phyloP scores from a whole-genome alignment of 148 eudicot species.

The Nepenthes mirabilis region DNA sequence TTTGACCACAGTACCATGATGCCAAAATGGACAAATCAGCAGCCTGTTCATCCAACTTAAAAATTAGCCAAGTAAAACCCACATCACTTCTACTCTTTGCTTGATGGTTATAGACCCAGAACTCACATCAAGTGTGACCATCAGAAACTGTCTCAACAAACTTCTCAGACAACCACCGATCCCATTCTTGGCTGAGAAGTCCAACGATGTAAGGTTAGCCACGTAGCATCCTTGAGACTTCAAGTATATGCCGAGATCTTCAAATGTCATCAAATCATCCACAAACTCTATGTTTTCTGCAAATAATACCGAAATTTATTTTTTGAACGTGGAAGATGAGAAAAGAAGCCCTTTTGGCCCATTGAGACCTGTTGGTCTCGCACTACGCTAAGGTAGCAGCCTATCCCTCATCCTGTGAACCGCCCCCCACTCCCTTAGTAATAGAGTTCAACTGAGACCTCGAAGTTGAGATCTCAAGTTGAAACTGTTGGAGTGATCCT shows the following conservation, averaged over 20 bases:
- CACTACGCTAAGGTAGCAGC: no score
- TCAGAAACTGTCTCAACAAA: conserved; percentile 50
- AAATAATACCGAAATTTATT: conserved; percentile 1
- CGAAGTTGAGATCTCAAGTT: no score
- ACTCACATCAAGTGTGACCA: conserved; percentile 54
- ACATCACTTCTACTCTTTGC: no score
- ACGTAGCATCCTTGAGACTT: conserved; percentile 66
- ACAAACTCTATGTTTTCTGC: conserved; percentile 88
- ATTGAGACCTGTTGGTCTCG: no score
- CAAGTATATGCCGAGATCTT: conserved; percentile 66
- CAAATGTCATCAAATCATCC: conserved; percentile 78
- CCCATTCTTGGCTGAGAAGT: conserved; percentile 71
- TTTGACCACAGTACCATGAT: conserved; percentile 68
- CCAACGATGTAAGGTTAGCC: conserved; percentile 70
- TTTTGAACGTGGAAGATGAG: not conserved
- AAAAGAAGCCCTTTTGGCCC: not conserved
- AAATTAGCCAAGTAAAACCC: not conserved
- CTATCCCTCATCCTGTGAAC: no score
- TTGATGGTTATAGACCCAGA: not conserved
- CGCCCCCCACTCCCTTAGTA: no score
- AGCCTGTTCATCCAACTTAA: conserved; percentile 31
- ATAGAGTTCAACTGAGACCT: no score
- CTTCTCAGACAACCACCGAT: conserved; percentile 71
- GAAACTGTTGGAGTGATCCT: no score
- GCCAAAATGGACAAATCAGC: conserved; percentile 79